Percentiles rank a stretch among this genome's conserved stretches.
phyloP scores from a whole-genome alignment of 2,329 filamentous ascomycete genomes.

The Scedosporium aurantiacum region DNA sequence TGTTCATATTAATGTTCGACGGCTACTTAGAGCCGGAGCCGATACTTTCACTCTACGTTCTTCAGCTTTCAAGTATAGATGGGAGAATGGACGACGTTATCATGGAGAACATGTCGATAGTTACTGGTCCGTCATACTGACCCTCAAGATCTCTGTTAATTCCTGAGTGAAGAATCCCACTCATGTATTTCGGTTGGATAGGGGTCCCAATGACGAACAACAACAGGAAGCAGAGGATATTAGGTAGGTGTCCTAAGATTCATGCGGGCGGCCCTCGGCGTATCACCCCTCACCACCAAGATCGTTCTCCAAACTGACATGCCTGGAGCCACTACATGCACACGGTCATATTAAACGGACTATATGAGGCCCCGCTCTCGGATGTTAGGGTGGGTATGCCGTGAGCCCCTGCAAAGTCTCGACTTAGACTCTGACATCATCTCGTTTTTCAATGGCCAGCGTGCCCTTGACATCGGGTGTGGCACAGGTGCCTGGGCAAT shows the following conservation, averaged over 20 bases:
- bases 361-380: conserved; percentile 33
- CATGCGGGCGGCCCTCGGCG: background rate
- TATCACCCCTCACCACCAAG: background rate
- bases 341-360: conserved; percentile 30
- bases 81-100: conserved; percentile 36
- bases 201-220: conserved; percentile 17
- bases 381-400: background rate
- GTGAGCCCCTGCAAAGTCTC: conserved; percentile 2
- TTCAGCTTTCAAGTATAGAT: conserved; percentile 30
- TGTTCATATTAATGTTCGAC: no score
- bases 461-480: conserved; percentile 46
- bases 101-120: conserved; percentile 32
- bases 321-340: conserved; percentile 34
- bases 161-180: background rate
- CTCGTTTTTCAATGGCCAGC: conserved; percentile 13
- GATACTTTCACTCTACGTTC: conserved; percentile 24
- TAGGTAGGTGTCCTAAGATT: conserved; percentile 9
- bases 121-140: conserved; percentile 14
- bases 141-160: background rate
- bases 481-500: conserved; percentile 48
- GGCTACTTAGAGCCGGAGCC: background rate
- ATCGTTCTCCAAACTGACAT: background rate
- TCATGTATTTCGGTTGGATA: conserved; percentile 1
- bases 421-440: background rate
- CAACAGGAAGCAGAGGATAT: conserved; percentile 19